phyloP scores from a whole-genome alignment of 2,329 filamentous ascomycete species.

The Daldinia eschscholtzii region DNA sequence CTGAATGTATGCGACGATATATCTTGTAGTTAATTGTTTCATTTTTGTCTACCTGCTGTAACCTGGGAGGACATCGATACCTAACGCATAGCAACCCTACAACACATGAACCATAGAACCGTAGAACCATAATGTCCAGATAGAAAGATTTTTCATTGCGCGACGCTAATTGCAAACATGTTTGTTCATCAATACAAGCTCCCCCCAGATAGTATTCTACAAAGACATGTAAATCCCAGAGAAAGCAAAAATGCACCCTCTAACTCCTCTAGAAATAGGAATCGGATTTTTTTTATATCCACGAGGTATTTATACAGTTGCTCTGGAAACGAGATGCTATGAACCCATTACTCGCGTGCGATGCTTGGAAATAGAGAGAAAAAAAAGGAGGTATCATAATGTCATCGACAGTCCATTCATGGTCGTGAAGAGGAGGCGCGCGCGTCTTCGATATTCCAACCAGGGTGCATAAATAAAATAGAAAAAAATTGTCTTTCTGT shows the following conservation, averaged over 20 bases:
- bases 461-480: not conserved
- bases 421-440: constrained; percentile 9
- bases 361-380: constrained; percentile 14
- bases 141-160: constrained; percentile 11
- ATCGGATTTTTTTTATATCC: constrained; percentile 17
- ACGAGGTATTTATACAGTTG: constrained; percentile 20
- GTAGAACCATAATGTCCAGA: not conserved
- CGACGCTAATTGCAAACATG: constrained; percentile 4
- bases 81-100: not conserved
- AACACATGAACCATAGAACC: not conserved
- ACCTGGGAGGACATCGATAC: not conserved
- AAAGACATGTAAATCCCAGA: constrained; percentile 25
- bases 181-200: constrained; percentile 3
- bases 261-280: constrained; percentile 26
- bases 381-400: constrained; percentile 33
- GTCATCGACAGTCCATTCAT: constrained; percentile 27
- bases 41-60: constrained; percentile 5
- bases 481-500: not conserved
- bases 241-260: constrained; percentile 16
- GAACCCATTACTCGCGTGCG: constrained; percentile 20
- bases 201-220: constrained; percentile 24
- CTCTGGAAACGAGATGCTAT: constrained; percentile 24
- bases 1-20: not conserved
- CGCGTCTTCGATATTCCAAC: constrained; percentile 2
- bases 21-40: not conserved